Base-by-base conservation (phyloP, 129 eudicot genomes). In the Flaveria robusta region DNA sequence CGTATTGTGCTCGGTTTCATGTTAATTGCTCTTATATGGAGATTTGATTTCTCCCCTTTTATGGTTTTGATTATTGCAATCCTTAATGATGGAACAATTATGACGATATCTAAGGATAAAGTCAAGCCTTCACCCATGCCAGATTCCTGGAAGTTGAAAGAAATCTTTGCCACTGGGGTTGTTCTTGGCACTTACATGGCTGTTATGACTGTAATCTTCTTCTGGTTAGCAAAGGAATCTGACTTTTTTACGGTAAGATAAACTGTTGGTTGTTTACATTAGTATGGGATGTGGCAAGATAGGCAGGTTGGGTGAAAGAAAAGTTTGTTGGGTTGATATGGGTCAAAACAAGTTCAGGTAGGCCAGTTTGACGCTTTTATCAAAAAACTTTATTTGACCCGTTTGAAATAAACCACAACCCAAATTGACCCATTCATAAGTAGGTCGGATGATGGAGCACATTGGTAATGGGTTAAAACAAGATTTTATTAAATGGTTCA, bases 101-200 rank as follows among this genome's bases (percentile, higher is more conserved):
- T 92, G 97, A 92, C 97, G 41, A 92, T 92, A 19, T 92, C 97
- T 15, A 92, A 92, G 54, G 97, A 92, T 71, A 85, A 90, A 60
- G 97, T 92, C 34, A 86, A 83, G 76, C 97, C 97, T 3, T 89
- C 96, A 6, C 97, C 97, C 1, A 23, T 85, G 77, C 97, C 97
- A 2, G 96, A 92, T 52, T 92, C 97, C 0, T 92, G 97, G 97
- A 92, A 92, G 81, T 83, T 92, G 34, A 84, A 47, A 26, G 97
- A 92, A 80, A 92, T 92, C 64, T 92, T 92, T 66, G 97, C 96
- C 79, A 92, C 97, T 62, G 97, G 97, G 12, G 26, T 92, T 37
- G 96, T 92, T 77, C 89, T 92, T 13, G 97, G 97, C 5, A 79
- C 96, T 71, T 92, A 92, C 71, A 67, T 92, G 27, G 97, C 97